Evolutionary conservation across 2,329 filamentous ascomycete genomes (phyloP), one percentile per base, ranked within the genome.

Genomic region (Domatiomyces catenatus): DNA sequence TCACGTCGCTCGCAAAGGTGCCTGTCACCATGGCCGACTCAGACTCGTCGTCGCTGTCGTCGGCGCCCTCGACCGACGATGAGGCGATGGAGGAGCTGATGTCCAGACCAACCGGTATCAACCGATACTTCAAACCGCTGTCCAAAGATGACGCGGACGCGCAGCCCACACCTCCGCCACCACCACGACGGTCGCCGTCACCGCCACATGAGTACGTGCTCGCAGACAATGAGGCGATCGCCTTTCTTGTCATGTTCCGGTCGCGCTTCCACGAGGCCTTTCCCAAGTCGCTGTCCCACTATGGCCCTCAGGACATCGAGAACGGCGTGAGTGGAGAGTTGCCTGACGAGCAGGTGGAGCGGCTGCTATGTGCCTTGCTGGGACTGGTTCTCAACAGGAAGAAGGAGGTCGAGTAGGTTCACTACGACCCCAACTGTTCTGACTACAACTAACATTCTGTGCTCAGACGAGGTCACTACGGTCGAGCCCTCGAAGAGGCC

Each of bases 241-340:
- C 90, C 87, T 95, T 98, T 70, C 86, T 98, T 67, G 87, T 96
- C 59, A 95, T 94, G 86, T 98, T 96, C 70, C 81, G 90, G 66
- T 84, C 85, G 67, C 86, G 92, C 63, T 96, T 98, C 68, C 81
- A 77, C 69, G 88, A 94, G 54, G 84, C 80, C 54, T 92, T 98
- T 59, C 84, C 89, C 46, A 84, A 88, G 67, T 92, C 87, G 28
- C 75, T 94, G 36, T 76, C 86, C 58, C 86, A 94, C 64, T 87
- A 94, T 59, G 92, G 92, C 19, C 92, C 92, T 10, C 90, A 98
- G 69, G 93, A 98, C 67, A 79, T 98, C 54, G 92, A 98, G 69
- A 76, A 77, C 66, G 92, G 92, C 48, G 78, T 95, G 48, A 79
- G 82, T 54, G 86, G 90, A 64, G 70, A 76, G 47, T 70, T 82